Conservation (phyloP, 345 rosid species). For the Gossypium anomalum region DNA sequence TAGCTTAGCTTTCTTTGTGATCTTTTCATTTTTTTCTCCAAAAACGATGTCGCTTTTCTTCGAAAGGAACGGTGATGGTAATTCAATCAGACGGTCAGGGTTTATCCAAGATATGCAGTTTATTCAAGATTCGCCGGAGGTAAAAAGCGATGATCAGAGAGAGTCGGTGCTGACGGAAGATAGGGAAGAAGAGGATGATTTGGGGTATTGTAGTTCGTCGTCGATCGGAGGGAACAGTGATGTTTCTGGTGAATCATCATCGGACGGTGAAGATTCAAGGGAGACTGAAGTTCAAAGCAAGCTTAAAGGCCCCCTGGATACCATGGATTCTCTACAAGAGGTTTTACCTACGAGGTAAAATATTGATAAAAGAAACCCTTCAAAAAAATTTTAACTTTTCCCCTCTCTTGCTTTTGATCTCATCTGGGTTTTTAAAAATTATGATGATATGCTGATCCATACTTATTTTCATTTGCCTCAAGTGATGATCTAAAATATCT, state of each 20-base stretch:
- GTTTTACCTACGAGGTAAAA: conserved; percentile 33
- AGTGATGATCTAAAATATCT: too few relatives aligned
- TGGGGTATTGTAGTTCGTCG: conserved; percentile 22
- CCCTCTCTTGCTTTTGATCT: too few relatives aligned
- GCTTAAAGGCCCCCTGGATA: conserved; percentile 35
- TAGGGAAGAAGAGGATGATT: conserved; percentile 12
- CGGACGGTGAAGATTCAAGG: conserved; percentile 22
- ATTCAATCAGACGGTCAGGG: neutral
- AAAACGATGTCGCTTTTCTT: conserved; percentile 17
- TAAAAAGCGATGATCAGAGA: neutral
- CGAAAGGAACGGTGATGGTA: neutral
- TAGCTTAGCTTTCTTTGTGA: neutral
- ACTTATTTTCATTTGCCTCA: too few relatives aligned
- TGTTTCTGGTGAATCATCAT: conserved; percentile 15
- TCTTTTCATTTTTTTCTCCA: neutral
- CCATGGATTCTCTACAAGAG: conserved; percentile 30
- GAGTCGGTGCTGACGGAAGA: neutral
- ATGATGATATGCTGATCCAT: too few relatives aligned
- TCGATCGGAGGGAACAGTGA: conserved; percentile 27
- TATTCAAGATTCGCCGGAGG: conserved; percentile 12
- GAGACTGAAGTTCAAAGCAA: conserved; percentile 31
- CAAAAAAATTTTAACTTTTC: too few relatives aligned
- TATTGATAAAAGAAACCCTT: neutral
- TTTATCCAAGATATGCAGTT: conserved; percentile 1
- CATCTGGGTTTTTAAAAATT: too few relatives aligned